Conservation (phyloP, 768 basidiomycete genomes). For the Leucosporidium creatinivorum region DNA sequence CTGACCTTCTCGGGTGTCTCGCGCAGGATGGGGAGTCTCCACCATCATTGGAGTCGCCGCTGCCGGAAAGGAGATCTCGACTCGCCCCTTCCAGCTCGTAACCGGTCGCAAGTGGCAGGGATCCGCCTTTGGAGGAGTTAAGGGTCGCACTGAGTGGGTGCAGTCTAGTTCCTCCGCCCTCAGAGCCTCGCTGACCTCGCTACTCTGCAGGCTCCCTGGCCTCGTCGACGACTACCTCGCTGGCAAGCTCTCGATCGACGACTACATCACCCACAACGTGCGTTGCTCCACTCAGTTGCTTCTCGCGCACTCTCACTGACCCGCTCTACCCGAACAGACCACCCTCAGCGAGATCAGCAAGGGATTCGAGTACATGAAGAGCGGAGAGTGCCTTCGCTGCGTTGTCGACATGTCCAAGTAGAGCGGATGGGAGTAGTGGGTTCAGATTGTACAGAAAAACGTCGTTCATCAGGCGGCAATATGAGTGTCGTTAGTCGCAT, state of each 20-base stretch:
- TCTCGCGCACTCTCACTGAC: background rate
- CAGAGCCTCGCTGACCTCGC: background rate
- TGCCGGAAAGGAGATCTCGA: slow-evolving; percentile 89
- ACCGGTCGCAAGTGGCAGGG: slow-evolving; percentile 94
- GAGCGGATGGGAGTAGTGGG: too few relatives aligned
- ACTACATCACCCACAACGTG: slow-evolving; percentile 81
- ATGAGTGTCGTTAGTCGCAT: too few relatives aligned
- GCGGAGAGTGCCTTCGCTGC: slow-evolving; percentile 85
- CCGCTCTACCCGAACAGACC: slow-evolving; percentile 57
- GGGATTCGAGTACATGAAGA: slow-evolving; percentile 49
- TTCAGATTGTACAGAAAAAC: too few relatives aligned
- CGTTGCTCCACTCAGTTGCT: slow-evolving; percentile 48
- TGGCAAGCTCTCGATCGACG: slow-evolving; percentile 77
- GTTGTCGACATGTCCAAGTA: slow-evolving; percentile 70
- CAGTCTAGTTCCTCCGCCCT: background rate
- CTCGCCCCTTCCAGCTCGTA: slow-evolving; percentile 69
- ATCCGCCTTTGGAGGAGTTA: slow-evolving; percentile 92
- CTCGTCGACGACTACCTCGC: slow-evolving; percentile 61
- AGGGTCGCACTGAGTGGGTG: slow-evolving; percentile 74
- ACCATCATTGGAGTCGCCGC: slow-evolving; percentile 96
- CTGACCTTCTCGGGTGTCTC: background rate
- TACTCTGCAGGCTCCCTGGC: slow-evolving; percentile 14
- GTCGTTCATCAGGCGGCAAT: too few relatives aligned
- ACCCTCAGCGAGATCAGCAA: slow-evolving; percentile 97
- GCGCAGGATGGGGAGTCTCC: slow-evolving; percentile 71